Conservation (phyloP, 108 stramenopile species). For the Fistulifera solaris region DNA sequence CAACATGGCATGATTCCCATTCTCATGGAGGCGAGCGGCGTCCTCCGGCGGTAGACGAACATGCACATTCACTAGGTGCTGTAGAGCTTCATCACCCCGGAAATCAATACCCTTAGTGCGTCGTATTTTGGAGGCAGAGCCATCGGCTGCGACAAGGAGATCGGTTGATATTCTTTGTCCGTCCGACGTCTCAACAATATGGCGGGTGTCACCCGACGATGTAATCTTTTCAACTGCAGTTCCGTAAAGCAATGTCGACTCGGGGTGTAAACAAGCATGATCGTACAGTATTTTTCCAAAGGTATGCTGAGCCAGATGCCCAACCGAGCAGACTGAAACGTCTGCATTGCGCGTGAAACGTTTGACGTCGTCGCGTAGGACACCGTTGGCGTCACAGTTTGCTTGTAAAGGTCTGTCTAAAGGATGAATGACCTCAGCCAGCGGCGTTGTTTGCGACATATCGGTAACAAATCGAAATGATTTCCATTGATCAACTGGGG, state of each 20-base stretch:
- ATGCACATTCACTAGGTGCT: conserved; percentile 86
- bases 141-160: conserved; percentile 66
- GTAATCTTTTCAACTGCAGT: not conserved
- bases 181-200: not conserved
- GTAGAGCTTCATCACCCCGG: conserved; percentile 46
- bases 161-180: not conserved
- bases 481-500: conserved; percentile 58
- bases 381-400: conserved; percentile 46
- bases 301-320: conserved; percentile 50
- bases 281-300: conserved; percentile 41
- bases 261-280: conserved; percentile 1
- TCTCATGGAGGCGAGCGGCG: conserved; percentile 15
- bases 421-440: conserved; percentile 68
- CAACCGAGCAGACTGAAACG: conserved; percentile 36
- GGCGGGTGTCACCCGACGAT: not conserved
- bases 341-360: conserved; percentile 1
- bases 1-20: conserved; percentile 75
- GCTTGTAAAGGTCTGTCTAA: conserved; percentile 39
- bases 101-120: conserved; percentile 25
- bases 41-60: conserved; percentile 20
- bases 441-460: conserved; percentile 25
- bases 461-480: conserved; percentile 59
- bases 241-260: conserved; percentile 2
- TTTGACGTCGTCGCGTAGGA: conserved; percentile 10
- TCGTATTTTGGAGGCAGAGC: conserved; percentile 64